Conservation (phyloP, 23 red algal species). For the Cyanidiococcus yangmingshanensis region DNA sequence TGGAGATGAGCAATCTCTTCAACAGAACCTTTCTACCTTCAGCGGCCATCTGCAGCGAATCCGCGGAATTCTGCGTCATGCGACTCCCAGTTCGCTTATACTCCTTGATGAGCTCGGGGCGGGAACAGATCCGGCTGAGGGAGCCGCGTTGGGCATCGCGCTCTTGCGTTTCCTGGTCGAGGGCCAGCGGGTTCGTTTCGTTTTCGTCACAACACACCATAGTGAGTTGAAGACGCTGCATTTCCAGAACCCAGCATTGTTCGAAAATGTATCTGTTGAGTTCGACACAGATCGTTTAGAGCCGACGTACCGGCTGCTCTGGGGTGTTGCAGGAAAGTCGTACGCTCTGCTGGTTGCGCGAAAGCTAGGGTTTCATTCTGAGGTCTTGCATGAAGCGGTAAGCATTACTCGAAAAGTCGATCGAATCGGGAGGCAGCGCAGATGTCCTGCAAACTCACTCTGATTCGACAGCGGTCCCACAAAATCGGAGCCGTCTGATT, state of each 20-base stretch:
- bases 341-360: conserved; percentile 74
- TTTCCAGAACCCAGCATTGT: conserved; percentile 41
- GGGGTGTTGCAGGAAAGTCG: conserved; percentile 86
- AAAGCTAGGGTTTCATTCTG: conserved; percentile 40
- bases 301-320: conserved; percentile 84
- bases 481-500: neutral
- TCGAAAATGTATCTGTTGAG: conserved; percentile 91
- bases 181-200: conserved; percentile 34
- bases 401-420: neutral
- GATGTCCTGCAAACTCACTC: neutral
- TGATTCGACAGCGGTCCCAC: no score
- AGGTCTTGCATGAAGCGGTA: conserved; percentile 40
- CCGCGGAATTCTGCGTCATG: conserved; percentile 46
- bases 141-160: conserved; percentile 73
- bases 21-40: conserved; percentile 78
- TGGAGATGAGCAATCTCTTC: conserved; percentile 86
- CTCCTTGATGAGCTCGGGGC: conserved; percentile 93
- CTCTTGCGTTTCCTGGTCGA: conserved; percentile 59
- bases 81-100: conserved; percentile 43
- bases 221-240: conserved; percentile 85
- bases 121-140: conserved; percentile 94
- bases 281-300: conserved; percentile 65
- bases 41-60: conserved; percentile 78
- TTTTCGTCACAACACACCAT: conserved; percentile 95
- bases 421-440: neutral